These are phyloP conservation scores for Diospyros kaki DNA, from an alignment of 148 eudicot genomes.

Conservation along the genomic window DNA sequence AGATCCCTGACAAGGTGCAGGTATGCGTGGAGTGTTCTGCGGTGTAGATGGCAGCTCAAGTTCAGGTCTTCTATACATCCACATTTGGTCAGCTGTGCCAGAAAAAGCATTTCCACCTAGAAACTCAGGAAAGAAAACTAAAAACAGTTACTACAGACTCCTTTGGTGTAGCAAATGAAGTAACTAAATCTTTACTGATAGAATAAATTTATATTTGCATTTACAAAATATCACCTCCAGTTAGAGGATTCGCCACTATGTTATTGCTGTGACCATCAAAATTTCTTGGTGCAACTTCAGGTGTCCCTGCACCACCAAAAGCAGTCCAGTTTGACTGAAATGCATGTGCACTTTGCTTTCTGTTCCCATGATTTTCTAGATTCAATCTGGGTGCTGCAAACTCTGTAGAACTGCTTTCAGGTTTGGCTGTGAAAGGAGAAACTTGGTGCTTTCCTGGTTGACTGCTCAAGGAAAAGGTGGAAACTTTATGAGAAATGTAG, in stretches of 20 bases:
- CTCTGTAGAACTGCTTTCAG: conserved; percentile 39
- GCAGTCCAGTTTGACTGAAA: conserved; percentile 42
- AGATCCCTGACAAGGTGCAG: conserved; percentile 49
- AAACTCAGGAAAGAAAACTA: background rate
- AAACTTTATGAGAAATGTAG: conserved; percentile 7
- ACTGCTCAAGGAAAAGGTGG: conserved; percentile 24
- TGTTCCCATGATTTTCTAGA: conserved; percentile 43
- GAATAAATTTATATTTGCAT: background rate
- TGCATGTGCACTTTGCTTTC: conserved; percentile 38
- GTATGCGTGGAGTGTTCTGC: conserved; percentile 30
- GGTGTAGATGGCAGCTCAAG: conserved; percentile 36
- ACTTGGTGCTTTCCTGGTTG: conserved; percentile 36
- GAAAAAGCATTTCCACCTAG: conserved; percentile 25
- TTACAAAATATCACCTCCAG: conserved; percentile 20
- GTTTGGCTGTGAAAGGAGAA: conserved; percentile 26
- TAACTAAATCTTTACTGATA: background rate
- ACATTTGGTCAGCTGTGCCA: conserved; percentile 49
- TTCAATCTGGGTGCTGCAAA: conserved; percentile 60
- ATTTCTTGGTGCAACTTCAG: conserved; percentile 36
- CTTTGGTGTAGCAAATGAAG: background rate
- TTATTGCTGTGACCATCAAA: conserved; percentile 22
- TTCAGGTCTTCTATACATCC: conserved; percentile 56
- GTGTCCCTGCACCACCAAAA: conserved; percentile 27
- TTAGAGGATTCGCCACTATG: conserved; percentile 22
- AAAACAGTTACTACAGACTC: background rate